Base-by-base conservation (phyloP, 768 basidiomycete species). In the Suillus alpinus region DNA sequence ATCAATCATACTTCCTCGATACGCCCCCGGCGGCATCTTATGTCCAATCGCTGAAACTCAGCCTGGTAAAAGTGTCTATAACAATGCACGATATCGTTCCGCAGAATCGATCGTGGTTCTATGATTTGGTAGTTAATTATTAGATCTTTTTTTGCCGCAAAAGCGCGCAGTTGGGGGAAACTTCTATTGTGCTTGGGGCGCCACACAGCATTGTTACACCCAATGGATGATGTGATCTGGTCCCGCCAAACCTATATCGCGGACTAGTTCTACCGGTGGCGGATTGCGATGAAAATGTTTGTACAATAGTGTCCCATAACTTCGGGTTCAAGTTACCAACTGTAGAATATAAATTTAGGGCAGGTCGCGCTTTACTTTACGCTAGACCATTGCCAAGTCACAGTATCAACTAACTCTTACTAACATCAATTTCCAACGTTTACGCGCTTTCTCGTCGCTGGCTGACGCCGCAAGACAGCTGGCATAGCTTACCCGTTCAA, bases 31-130 rank as follows among this genome's bases (percentile, higher is more conserved):
- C 61, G 58, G 58, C 60, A 60, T 65, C 59, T 68, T 65, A 63
- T 65, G 61, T 18, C 31, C 43, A 40, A 61, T 40, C 58, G 40
- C 56, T 61, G 56, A 57, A 58, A 59, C 59, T 32, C 78, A 97
- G 95, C 80, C 82, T 64, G 94, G 94, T 57, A 89, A 94, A 80
- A 87, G 87, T 71, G 86, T 91, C 13, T 97, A 95, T 83, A 83
- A 91, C 79, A 88, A 88, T 63, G 77, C 87, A 39, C 83, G 86
- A 70, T 92, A 92, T 76, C 85, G 76, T 65, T 70, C 83, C 12
- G 78, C 81, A 52, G 80, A 82, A 51, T 81, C 77, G 58, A 81
- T 88, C 65, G 84, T 87, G 62, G 80, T 88, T 43, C 75, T 88
- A 66, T 88, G 81, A 75, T 66, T 65, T n/a, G n/a, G n/a, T 32